Evolutionary conservation across 352 stramenopile species (phyloP).

Genomic region (Globisporangium orthogonon): DNA sequence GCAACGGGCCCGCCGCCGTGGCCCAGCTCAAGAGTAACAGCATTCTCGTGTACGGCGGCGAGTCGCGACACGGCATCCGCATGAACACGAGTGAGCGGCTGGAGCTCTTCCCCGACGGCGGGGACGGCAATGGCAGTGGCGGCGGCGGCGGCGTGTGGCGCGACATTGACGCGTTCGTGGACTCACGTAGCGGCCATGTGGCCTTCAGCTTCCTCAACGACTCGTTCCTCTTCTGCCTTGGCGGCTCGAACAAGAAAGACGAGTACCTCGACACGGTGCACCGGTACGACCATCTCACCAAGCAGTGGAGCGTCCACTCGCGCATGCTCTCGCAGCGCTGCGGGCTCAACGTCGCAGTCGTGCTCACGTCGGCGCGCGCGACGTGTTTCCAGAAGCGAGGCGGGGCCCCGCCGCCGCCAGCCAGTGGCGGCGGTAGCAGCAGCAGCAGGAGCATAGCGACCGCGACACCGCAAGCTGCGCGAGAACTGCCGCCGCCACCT

Average conservation of each 20-base stretch:
- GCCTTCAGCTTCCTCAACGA: constrained; percentile 52
- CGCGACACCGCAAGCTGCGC: neutral
- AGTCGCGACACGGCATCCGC: constrained; percentile 53
- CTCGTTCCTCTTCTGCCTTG: constrained; percentile 64
- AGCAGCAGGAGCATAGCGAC: neutral
- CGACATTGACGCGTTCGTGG: constrained; percentile 46
- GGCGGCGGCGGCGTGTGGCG: constrained; percentile 24
- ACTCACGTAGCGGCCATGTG: constrained; percentile 59
- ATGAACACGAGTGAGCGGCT: constrained; percentile 60
- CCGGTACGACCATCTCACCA: constrained; percentile 55
- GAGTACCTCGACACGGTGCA: constrained; percentile 66
- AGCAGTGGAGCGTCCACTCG: constrained; percentile 53
- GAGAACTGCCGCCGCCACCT: neutral
- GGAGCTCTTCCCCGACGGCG: constrained; percentile 15
- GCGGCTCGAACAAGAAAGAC: constrained; percentile 75
- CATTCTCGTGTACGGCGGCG: constrained; percentile 61
- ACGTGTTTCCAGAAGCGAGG: constrained; percentile 31
- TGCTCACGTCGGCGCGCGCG: constrained; percentile 26
- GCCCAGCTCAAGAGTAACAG: constrained; percentile 33
- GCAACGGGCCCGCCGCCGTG: constrained; percentile 57
- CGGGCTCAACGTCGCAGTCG: constrained; percentile 54
- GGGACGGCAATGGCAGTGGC: too few relatives aligned
- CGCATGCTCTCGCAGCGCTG: constrained; percentile 56
- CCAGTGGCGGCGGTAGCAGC: neutral
- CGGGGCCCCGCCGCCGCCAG: neutral